Base-by-base conservation (phyloP, 2,329 filamentous ascomycete genomes). In the Colletotrichum tanaceti region DNA sequence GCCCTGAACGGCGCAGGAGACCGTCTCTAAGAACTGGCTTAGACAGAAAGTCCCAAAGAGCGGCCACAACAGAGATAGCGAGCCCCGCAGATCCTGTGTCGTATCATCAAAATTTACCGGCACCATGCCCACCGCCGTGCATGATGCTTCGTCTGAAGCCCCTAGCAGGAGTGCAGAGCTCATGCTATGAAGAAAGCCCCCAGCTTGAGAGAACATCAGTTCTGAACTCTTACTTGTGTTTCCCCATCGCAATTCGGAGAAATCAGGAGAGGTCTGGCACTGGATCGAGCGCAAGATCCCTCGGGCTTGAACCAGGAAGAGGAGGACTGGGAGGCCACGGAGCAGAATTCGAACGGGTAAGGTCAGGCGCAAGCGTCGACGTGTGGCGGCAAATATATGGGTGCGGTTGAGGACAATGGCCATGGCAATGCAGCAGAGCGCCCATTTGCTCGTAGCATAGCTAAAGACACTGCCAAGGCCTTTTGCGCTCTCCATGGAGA, bases 381-480 rank as follows among this genome's bases (percentile, higher is more conserved):
- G 87, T 16, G 93, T 95, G 0, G 94, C 95, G 49, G 94, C 95
- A 79, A 97, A 98, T 73, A 98, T 96, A 67, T 94, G 91, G 7
- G 96, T 97, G 65, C 96, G 89, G 77, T 98, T 98, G 28, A 98
- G 84, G 66, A 98, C 82, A 67, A 98, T 88, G 24, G 93, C 93
- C 85, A 95, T 92, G 44, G 90, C 88, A 73, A 98, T 90, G 74
- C 94, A 98, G 60, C 91, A 90, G 66, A 98, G 82, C 0, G 95
- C 94, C 96, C 96, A 98, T 79, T 92, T 92, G 79, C 93, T 97
- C 1, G 93, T 97, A 50, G 94, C 85, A 79, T 98, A 99, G 74
- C 90, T 92, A 79, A 98, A 94, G 67, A 98, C 89, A 70, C 93
- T 94, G 52, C 93, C 92, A 50, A 98, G 84, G 50, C 92, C 93